These are phyloP conservation scores for Strobilomyces confusus DNA, from an alignment of 768 basidiomycete genomes.

Conservation along the genomic window DNA sequence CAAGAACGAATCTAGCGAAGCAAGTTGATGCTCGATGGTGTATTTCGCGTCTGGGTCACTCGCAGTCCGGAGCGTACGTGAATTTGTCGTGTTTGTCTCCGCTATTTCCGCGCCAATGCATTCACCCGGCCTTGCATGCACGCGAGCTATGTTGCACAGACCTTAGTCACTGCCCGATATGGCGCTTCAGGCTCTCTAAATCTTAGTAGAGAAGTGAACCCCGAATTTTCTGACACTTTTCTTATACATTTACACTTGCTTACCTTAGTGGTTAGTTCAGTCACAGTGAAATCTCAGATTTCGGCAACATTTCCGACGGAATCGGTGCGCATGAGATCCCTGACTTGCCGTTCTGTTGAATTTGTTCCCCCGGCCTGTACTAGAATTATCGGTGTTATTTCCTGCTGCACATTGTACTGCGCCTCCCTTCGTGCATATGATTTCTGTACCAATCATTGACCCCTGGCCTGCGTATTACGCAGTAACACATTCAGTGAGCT, in stretches of 20 bases:
- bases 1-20: not conserved
- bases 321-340: not conserved
- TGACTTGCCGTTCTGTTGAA: too few relatives aligned
- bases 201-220: not conserved
- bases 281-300: not conserved
- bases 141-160: too few relatives aligned
- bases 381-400: not conserved
- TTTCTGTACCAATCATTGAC: not conserved
- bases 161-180: not conserved
- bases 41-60: not conserved
- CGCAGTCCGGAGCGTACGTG: not conserved
- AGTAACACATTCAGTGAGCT: not conserved
- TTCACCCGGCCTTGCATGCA: not conserved
- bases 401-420: not conserved
- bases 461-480: not conserved
- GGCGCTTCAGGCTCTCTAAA: not conserved
- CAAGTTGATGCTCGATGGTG: not conserved
- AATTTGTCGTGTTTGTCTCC: not conserved
- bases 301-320: not conserved
- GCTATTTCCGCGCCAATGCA: not conserved
- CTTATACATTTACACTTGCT: not conserved
- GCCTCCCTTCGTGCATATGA: not conserved
- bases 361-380: too few relatives aligned
- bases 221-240: not conserved
- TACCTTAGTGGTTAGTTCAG: not conserved